Evolutionary conservation across 2,329 filamentous ascomycete species (phyloP).

Genomic region (Thermoascus crustaceus): DNA sequence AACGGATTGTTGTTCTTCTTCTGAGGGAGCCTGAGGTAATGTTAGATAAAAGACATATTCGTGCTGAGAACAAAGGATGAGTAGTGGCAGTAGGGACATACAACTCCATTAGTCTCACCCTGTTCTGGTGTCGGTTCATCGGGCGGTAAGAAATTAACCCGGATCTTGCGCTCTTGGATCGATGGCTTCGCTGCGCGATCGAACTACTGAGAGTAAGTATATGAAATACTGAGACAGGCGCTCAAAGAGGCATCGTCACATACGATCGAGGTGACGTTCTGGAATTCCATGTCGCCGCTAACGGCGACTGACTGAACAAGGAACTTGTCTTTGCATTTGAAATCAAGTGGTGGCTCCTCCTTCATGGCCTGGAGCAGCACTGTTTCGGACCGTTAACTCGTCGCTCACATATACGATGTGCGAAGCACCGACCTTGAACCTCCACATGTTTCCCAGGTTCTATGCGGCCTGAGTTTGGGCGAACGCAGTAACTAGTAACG

Average conservation of each 20-base stretch:
- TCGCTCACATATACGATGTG: neutral
- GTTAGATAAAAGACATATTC: constrained; percentile 6
- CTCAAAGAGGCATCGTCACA: constrained; percentile 23
- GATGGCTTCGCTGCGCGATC: constrained; percentile 65
- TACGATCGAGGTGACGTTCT: constrained; percentile 74
- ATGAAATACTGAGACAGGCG: neutral
- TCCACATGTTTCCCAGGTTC: constrained; percentile 84
- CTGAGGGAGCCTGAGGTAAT: constrained; percentile 18
- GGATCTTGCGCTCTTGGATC: constrained; percentile 91
- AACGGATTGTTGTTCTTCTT: constrained; percentile 46
- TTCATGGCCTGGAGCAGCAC: constrained; percentile 98
- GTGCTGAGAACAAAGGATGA: neutral
- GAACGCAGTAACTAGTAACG: constrained; percentile 76
- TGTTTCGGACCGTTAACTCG: constrained; percentile 33
- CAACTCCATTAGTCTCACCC: constrained; percentile 27
- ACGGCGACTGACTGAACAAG: constrained; percentile 87
- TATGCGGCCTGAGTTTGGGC: constrained; percentile 93
- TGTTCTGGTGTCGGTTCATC: constrained; percentile 36
- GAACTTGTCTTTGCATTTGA: constrained; percentile 95
- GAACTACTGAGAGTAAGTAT: constrained; percentile 47
- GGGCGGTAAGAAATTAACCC: constrained; percentile 72
- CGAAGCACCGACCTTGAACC: constrained; percentile 62
- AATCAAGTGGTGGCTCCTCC: constrained; percentile 75
- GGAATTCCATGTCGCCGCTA: constrained; percentile 72
- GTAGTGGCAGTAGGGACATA: constrained; percentile 14